Conservation (phyloP, 345 rosid genomes). For the Theobroma cacao region DNA sequence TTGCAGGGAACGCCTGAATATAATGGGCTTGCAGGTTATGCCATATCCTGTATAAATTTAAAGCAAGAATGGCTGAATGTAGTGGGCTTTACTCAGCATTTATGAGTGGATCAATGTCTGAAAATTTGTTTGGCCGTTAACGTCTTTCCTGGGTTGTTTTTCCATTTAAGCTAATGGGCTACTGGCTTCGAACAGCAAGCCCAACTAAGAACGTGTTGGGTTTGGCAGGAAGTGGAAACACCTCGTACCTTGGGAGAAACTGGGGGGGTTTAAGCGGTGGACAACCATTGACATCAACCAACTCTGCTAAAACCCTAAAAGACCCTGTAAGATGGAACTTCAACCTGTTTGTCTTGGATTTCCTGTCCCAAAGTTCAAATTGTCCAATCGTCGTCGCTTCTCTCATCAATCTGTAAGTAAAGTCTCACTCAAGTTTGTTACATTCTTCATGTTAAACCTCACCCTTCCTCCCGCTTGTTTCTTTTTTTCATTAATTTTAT, state of each 20-base stretch:
- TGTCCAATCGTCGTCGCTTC: slow-evolving; percentile 18
- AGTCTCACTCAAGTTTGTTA: not conserved
- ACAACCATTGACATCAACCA: not conserved
- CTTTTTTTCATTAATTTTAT: not conserved
- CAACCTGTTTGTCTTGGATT: slow-evolving; percentile 50
- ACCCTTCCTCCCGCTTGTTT: not conserved
- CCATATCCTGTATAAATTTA: no score
- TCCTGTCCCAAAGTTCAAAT: slow-evolving; percentile 32
- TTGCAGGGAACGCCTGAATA: no score
- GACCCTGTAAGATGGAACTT: slow-evolving; percentile 34
- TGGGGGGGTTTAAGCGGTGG: slow-evolving; percentile 39
- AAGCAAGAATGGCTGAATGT: no score
- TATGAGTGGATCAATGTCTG: no score
- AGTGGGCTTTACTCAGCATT: no score
- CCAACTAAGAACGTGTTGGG: no score
- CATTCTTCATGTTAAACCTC: not conserved
- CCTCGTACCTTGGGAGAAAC: not conserved
- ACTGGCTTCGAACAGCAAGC: no score
- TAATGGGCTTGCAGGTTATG: no score
- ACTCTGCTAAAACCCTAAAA: slow-evolving; percentile 26
- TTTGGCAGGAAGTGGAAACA: not conserved
- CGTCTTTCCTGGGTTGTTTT: no score
- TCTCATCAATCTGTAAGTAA: slow-evolving; percentile 36
- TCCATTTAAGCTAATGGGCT: no score
- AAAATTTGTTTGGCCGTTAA: no score